phyloP scores from a whole-genome alignment of 2,329 filamentous ascomycete genomes.

The Talaromyces islandicus region DNA sequence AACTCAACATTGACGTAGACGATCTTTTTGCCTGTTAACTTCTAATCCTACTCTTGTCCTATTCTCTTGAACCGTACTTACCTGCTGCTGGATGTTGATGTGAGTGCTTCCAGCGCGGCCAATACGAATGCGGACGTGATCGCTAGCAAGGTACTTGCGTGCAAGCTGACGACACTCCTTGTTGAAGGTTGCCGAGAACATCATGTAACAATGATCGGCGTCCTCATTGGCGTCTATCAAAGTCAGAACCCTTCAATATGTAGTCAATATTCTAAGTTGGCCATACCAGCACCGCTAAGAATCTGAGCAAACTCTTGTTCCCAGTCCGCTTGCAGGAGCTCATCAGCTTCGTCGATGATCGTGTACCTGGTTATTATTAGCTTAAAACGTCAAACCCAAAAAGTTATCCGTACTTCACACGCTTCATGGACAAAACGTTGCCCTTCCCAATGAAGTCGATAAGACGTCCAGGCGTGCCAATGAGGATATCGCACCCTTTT shows the following conservation, averaged over 20 bases:
- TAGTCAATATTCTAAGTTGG: slow-evolving; percentile 9
- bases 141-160: slow-evolving; percentile 64
- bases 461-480: slow-evolving; percentile 82
- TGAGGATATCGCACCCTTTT: slow-evolving; percentile 82
- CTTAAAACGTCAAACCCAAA: not conserved
- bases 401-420: slow-evolving; percentile 58
- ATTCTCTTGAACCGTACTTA: slow-evolving; percentile 20
- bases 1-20: slow-evolving; percentile 57
- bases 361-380: slow-evolving; percentile 43
- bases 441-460: slow-evolving; percentile 74
- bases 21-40: slow-evolving; percentile 38
- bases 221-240: slow-evolving; percentile 65
- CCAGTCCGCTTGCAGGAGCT: slow-evolving; percentile 80
- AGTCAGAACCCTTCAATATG: slow-evolving; percentile 9
- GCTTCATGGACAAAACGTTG: slow-evolving; percentile 62
- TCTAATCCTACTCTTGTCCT: not conserved
- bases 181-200: slow-evolving; percentile 95
- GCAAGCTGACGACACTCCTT: slow-evolving; percentile 71
- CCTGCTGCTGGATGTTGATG: slow-evolving; percentile 70
- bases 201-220: slow-evolving; percentile 61
- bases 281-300: slow-evolving; percentile 72
- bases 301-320: slow-evolving; percentile 67
- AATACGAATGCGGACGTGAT: slow-evolving; percentile 75
- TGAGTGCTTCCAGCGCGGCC: slow-evolving; percentile 82
- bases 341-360: slow-evolving; percentile 91